Evolutionary conservation across 371 early-diverging fungal genomes (phyloP).

Genomic region (Rhizomucor pusillus): DNA sequence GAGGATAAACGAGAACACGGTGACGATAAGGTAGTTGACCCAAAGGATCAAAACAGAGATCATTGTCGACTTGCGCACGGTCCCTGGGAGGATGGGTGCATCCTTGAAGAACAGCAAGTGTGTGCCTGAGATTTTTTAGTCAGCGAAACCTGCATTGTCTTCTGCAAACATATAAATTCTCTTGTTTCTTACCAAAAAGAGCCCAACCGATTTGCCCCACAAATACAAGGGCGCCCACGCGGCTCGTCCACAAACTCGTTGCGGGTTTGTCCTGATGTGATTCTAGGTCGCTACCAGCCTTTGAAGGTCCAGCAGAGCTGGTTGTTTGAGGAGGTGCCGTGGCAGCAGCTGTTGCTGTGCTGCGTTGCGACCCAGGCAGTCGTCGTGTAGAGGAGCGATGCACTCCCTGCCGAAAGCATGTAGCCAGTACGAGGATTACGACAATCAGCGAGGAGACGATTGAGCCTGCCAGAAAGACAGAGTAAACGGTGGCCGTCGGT

Average conservation of each 20-base stretch:
- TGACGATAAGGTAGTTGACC: constrained; percentile 27
- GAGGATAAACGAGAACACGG: constrained; percentile 27
- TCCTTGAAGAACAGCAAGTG: constrained; percentile 18
- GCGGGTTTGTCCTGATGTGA: constrained; percentile 2
- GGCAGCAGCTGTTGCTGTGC: constrained; percentile 1
- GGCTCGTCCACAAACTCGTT: constrained; percentile 24
- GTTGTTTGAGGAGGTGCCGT: no score
- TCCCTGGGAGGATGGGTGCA: constrained; percentile 8
- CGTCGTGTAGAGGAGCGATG: no score
- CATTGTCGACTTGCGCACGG: constrained; percentile 14
- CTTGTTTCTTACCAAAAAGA: constrained; percentile 21
- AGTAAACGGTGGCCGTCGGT: constrained; percentile 6
- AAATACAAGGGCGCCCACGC: constrained; percentile 24
- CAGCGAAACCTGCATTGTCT: constrained; percentile 2
- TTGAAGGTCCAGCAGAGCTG: no score
- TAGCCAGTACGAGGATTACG: constrained; percentile 16
- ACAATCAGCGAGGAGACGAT: constrained; percentile 23
- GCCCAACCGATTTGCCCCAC: constrained; percentile 30
- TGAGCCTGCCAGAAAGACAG: constrained; percentile 20
- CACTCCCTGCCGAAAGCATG: constrained; percentile 13
- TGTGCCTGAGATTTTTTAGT: constrained; percentile 11
- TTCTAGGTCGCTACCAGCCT: constrained; percentile 1
- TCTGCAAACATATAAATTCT: not conserved
- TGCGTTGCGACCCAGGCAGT: not conserved
- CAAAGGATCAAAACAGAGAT: constrained; percentile 25